Conservation (phyloP, 2,329 filamentous ascomycete species). For the Talaromyces amestolkiae region DNA sequence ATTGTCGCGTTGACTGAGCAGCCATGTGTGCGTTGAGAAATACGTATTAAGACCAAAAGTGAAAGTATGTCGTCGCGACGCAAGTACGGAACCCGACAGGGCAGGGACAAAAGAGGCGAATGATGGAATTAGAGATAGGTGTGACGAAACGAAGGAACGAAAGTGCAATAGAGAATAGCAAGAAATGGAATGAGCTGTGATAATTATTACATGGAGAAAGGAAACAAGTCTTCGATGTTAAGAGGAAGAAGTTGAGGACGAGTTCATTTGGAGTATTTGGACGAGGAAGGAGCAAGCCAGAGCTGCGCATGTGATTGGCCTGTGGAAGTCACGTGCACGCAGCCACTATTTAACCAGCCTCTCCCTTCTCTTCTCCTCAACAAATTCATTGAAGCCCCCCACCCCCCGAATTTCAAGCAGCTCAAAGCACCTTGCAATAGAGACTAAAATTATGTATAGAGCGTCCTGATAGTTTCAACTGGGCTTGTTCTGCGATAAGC, state of each 20-base stretch:
- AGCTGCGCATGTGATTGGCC: neutral
- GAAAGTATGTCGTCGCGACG: neutral
- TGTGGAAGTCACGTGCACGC: neutral
- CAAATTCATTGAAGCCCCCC: too few species aligned
- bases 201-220: conserved; percentile 7
- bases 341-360: neutral
- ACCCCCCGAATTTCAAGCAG: too few species aligned
- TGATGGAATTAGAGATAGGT: neutral
- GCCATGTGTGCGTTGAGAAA: conserved; percentile 14
- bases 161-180: neutral
- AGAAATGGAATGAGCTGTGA: neutral
- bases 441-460: too few species aligned
- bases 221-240: neutral
- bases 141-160: neutral
- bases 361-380: neutral
- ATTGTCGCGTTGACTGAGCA: conserved; percentile 43
- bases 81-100: neutral
- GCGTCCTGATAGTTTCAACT: too few species aligned
- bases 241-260: neutral
- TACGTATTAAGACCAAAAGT: neutral
- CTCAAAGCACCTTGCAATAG: too few species aligned
- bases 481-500: too few species aligned
- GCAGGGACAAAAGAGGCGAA: neutral
- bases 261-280: neutral
- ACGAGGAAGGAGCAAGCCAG: neutral